Evolutionary conservation across 352 stramenopile genomes (phyloP).

Genomic region (Phytophthora idaei): DNA sequence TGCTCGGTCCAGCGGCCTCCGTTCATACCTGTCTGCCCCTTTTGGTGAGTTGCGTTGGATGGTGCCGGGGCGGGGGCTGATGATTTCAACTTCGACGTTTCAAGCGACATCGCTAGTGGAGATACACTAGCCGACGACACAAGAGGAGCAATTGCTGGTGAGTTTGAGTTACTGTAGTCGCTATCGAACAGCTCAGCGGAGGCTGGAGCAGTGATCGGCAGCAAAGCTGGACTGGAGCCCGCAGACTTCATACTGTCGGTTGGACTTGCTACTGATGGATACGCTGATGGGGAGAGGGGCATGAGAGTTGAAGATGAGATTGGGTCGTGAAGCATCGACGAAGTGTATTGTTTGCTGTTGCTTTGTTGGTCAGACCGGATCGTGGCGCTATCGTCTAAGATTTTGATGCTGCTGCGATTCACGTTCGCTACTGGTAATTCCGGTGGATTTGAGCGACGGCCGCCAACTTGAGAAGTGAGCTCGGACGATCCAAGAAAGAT

Average conservation of each 20-base stretch:
- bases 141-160: slow-evolving; percentile 36
- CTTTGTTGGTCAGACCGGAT: slow-evolving; percentile 8
- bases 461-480: slow-evolving; percentile 55
- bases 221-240: slow-evolving; percentile 13
- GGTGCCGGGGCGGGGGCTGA: slow-evolving; percentile 14
- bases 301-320: slow-evolving; percentile 30
- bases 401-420: slow-evolving; percentile 7
- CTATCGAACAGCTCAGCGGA: slow-evolving; percentile 24
- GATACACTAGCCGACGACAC: slow-evolving; percentile 32
- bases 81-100: slow-evolving; percentile 24
- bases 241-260: slow-evolving; percentile 11
- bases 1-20: slow-evolving; percentile 94
- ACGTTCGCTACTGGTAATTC: slow-evolving; percentile 9
- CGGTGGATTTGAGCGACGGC: slow-evolving; percentile 3
- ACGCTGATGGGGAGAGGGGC: slow-evolving; percentile 25
- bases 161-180: slow-evolving; percentile 25
- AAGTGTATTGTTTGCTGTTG: slow-evolving; percentile 6
- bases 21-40: slow-evolving; percentile 76
- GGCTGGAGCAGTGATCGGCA: slow-evolving; percentile 19
- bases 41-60: slow-evolving; percentile 50
- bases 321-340: slow-evolving; percentile 35
- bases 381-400: slow-evolving; percentile 9
- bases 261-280: slow-evolving; percentile 17
- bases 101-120: slow-evolving; percentile 29
- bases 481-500: slow-evolving; percentile 39